Percentiles rank a stretch among this genome's conserved stretches.
Evolutionary conservation across 169 alveolate species (phyloP).

Genomic region (Plasmodium inui): DNA sequence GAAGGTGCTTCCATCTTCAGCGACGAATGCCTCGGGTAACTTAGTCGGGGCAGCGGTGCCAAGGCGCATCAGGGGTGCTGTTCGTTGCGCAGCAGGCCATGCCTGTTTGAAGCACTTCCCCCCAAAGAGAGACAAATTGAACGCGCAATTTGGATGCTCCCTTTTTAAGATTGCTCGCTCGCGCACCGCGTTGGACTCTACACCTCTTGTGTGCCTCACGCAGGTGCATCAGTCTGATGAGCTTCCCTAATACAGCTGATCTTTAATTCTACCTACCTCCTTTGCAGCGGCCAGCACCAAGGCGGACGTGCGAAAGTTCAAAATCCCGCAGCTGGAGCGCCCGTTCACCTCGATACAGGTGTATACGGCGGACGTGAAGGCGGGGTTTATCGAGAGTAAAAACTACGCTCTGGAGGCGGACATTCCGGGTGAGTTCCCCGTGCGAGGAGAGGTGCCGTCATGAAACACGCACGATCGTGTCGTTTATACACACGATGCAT

Average conservation of each 20-base stretch:
- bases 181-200: not conserved
- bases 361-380: conserved; percentile 10
- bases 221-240: too few species aligned
- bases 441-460: not conserved
- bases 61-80: not conserved
- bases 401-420: not conserved
- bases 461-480: not conserved
- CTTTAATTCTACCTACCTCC: not conserved
- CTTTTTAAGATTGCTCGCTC: not conserved
- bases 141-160: not conserved
- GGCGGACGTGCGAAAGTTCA: conserved; percentile 23
- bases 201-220: not conserved
- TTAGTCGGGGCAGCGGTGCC: not conserved
- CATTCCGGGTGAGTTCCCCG: conserved; percentile 26
- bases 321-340: conserved; percentile 16
- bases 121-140: not conserved
- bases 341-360: conserved; percentile 60
- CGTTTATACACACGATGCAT: not conserved
- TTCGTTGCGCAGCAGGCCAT: too few species aligned
- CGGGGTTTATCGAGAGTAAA: conserved; percentile 15
- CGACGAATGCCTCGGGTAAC: not conserved
- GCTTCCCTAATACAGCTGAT: not conserved
- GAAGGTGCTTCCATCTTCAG: conserved; percentile 16
- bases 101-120: not conserved
- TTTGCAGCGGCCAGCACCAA: not conserved